Conservation (phyloP, 2,329 filamentous ascomycete genomes). For the Phoma sp. region DNA sequence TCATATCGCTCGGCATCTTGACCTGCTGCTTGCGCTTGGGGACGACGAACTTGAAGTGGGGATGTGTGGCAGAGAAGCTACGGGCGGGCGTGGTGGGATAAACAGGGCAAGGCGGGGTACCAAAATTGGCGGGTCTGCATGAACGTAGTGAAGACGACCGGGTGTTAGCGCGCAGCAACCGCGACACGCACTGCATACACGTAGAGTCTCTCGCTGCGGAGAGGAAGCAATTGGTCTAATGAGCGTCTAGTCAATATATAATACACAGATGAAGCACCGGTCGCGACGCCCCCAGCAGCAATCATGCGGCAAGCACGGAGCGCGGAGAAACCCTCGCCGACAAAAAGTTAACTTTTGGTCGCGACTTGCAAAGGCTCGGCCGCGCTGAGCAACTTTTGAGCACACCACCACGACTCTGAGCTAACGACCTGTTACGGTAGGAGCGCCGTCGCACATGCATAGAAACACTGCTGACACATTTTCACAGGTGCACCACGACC, state of each 20-base stretch:
- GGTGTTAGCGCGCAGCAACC: constrained; percentile 48
- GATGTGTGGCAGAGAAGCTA: constrained; percentile 45
- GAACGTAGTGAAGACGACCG: constrained; percentile 33
- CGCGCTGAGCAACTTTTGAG: neutral
- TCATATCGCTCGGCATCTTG: constrained; percentile 48
- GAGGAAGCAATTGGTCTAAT: constrained; percentile 27
- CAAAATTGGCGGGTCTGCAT: constrained; percentile 36
- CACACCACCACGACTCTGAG: neutral
- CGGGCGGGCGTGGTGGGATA: constrained; percentile 36
- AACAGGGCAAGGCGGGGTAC: constrained; percentile 42
- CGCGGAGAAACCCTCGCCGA: constrained; percentile 14
- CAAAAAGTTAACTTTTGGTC: constrained; percentile 21
- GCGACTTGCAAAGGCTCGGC: neutral
- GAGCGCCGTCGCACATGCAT: neutral
- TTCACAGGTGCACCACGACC: neutral
- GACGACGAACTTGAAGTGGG: constrained; percentile 37
- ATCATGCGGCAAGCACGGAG: neutral
- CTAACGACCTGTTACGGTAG: neutral
- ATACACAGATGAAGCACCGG: constrained; percentile 15
- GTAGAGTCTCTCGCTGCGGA: constrained; percentile 28
- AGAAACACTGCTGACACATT: neutral
- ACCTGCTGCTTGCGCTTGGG: constrained; percentile 39
- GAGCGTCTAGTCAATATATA: constrained; percentile 29
- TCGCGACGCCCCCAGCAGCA: neutral
- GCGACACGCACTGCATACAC: constrained; percentile 52